These are phyloP conservation scores for Neoscytalidium dimidiatum DNA, from an alignment of 2,329 filamentous ascomycete species.

Conservation along the genomic window DNA sequence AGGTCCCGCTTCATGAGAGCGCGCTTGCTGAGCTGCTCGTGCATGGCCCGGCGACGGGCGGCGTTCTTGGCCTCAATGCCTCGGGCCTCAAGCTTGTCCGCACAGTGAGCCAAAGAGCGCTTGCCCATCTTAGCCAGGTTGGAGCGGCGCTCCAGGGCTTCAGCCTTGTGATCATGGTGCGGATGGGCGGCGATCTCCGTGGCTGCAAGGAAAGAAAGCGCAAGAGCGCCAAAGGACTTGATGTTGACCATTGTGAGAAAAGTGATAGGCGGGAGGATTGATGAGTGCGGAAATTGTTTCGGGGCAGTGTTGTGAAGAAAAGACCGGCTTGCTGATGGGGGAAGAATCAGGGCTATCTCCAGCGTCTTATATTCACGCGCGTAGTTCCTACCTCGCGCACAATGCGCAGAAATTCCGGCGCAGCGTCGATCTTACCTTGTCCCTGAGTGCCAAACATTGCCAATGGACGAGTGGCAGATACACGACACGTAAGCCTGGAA, in stretches of 20 bases:
- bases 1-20: slow-evolving; percentile 28
- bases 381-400: background rate
- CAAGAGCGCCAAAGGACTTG: slow-evolving; percentile 25
- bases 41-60: slow-evolving; percentile 43
- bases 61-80: slow-evolving; percentile 44
- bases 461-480: background rate
- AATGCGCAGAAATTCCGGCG: background rate
- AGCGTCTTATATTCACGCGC: background rate
- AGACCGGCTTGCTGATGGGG: background rate
- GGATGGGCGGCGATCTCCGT: slow-evolving; percentile 39
- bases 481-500: slow-evolving; percentile 6
- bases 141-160: slow-evolving; percentile 37
- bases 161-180: slow-evolving; percentile 38
- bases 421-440: background rate
- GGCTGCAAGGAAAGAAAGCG: slow-evolving; percentile 26
- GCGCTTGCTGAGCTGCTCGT: slow-evolving; percentile 41
- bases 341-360: background rate
- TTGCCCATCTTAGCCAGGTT: slow-evolving; percentile 28
- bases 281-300: background rate
- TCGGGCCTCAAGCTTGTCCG: slow-evolving; percentile 41
- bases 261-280: background rate
- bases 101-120: slow-evolving; percentile 38
- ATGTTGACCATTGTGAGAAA: slow-evolving; percentile 10
- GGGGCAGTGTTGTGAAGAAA: background rate
- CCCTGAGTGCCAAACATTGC: background rate